Percentiles rank a stretch among this genome's conserved stretches.
Evolutionary conservation across 345 rosid species (phyloP).

Genomic region (Citrus reticulata): DNA sequence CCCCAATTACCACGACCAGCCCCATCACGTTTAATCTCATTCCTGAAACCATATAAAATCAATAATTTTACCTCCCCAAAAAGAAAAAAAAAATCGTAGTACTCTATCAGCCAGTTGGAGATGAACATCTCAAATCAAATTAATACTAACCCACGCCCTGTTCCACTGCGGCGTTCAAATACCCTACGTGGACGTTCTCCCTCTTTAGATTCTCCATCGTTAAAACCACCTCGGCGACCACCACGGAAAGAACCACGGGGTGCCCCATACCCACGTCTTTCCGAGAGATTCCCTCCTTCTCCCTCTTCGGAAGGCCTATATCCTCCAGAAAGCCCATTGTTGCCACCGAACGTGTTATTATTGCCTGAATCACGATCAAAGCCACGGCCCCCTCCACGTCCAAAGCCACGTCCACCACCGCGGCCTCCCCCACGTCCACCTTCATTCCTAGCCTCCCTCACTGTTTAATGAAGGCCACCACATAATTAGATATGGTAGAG

Average conservation of each 20-base stretch:
- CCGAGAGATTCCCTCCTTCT: conserved; percentile 50
- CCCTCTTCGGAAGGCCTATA: conserved; percentile 65
- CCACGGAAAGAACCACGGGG: conserved; percentile 73
- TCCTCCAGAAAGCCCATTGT: conserved; percentile 59
- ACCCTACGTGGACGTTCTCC: conserved; percentile 72
- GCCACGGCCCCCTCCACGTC: conserved; percentile 63
- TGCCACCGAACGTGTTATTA: conserved; percentile 36
- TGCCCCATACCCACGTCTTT: conserved; percentile 47
- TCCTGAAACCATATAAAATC: conserved; percentile 31
- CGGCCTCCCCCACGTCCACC: conserved; percentile 63
- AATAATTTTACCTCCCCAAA: neutral
- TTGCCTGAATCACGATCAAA: conserved; percentile 55
- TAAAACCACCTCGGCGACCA: conserved; percentile 68
- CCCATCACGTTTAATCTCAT: conserved; percentile 81
- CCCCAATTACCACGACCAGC: conserved; percentile 98
- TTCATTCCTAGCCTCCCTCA: conserved; percentile 74
- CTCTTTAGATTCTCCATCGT: conserved; percentile 60
- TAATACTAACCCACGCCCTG: conserved; percentile 85
- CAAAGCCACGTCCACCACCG: conserved; percentile 48
- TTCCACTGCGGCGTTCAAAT: conserved; percentile 85
- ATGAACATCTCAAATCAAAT: neutral
- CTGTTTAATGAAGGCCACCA: conserved; percentile 30
- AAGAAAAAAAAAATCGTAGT: neutral
- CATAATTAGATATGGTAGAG: neutral
- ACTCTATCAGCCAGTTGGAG: neutral